These are phyloP conservation scores for Apiospora pterosperma DNA, from an alignment of 2,329 filamentous ascomycete species.

Conservation along the genomic window DNA sequence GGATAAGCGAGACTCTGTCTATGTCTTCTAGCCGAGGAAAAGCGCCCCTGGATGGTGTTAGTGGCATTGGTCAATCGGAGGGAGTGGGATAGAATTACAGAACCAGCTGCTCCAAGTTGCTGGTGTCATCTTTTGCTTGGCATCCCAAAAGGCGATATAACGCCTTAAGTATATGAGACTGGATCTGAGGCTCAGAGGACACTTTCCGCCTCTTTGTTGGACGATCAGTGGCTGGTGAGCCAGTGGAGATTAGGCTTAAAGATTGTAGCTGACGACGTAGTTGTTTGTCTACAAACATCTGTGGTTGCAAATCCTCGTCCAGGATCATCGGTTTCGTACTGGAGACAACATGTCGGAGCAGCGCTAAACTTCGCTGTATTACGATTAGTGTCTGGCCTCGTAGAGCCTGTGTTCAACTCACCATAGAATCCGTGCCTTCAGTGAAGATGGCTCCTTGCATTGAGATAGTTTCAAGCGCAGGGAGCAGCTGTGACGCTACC, in stretches of 20 bases:
- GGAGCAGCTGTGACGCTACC: constrained; percentile 39
- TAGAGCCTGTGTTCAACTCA: constrained; percentile 20
- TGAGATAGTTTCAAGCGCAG: constrained; percentile 35
- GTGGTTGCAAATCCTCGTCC: constrained; percentile 13
- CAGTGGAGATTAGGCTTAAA: constrained; percentile 14
- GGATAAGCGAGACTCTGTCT: constrained; percentile 49
- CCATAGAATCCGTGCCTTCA: constrained; percentile 39
- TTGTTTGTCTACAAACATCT: constrained; percentile 21
- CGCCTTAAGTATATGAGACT: constrained; percentile 18
- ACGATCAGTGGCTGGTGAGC: constrained; percentile 14
- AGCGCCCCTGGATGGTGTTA: constrained; percentile 31
- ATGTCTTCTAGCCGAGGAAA: constrained; percentile 46
- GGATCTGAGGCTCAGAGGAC: constrained; percentile 13
- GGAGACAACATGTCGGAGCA: constrained; percentile 22
- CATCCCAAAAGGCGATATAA: constrained; percentile 27
- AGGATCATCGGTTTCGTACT: constrained; percentile 16
- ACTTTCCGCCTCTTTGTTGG: constrained; percentile 30
- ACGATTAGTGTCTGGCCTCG: background rate
- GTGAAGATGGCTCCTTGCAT: constrained; percentile 27
- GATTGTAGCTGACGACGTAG: constrained; percentile 19
- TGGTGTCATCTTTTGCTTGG: constrained; percentile 21
- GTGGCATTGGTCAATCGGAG: constrained; percentile 8
- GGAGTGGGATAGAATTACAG: constrained; percentile 41
- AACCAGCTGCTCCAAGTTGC: constrained; percentile 33
- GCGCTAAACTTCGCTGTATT: constrained; percentile 25